A percentile compares a stretch with the other conserved stretches of the same genome.
phyloP scores from a whole-genome alignment of 2,329 filamentous ascomycete genomes.

The Aschersonia sp. region DNA sequence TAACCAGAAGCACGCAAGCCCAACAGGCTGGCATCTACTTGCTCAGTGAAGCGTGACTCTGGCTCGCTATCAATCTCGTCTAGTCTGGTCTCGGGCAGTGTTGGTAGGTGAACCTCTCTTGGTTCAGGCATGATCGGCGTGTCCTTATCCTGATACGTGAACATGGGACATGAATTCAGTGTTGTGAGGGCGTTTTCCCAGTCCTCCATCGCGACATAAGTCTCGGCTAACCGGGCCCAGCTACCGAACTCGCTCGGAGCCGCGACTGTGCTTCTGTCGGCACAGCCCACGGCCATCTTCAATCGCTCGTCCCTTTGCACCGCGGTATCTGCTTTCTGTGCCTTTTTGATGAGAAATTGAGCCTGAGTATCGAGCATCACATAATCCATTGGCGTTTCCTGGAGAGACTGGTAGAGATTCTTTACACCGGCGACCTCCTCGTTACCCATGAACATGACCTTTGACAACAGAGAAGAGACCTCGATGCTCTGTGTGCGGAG shows the following conservation, averaged over 20 bases:
- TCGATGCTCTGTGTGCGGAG: conserved; percentile 80
- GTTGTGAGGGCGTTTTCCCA: conserved; percentile 94
- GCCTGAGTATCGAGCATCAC: conserved; percentile 91
- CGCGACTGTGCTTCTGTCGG: conserved; percentile 85
- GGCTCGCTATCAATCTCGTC: conserved; percentile 94
- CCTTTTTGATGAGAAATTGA: conserved; percentile 80
- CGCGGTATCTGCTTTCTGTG: conserved; percentile 35
- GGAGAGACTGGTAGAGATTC: conserved; percentile 72
- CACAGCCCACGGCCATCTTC: conserved; percentile 79
- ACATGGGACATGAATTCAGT: conserved; percentile 98
- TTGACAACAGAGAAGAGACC: conserved; percentile 81
- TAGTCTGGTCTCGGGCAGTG: conserved; percentile 74
- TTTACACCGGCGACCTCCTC: conserved; percentile 94
- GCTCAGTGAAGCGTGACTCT: conserved; percentile 64
- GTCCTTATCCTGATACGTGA: conserved; percentile 98
- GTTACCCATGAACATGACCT: conserved; percentile 84
- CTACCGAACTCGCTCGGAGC: conserved; percentile 95
- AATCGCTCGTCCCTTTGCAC: conserved; percentile 51
- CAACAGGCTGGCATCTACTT: conserved; percentile 73
- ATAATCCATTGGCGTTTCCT: conserved; percentile 94
- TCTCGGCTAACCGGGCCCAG: conserved; percentile 84
- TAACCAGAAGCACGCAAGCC: conserved; percentile 80
- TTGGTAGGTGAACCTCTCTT: conserved; percentile 72
- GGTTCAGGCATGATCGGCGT: conserved; percentile 89
- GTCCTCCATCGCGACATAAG: conserved; percentile 86